Evolutionary conservation across 2,329 filamentous ascomycete genomes (phyloP).

Genomic region (Fusarium acutatum): DNA sequence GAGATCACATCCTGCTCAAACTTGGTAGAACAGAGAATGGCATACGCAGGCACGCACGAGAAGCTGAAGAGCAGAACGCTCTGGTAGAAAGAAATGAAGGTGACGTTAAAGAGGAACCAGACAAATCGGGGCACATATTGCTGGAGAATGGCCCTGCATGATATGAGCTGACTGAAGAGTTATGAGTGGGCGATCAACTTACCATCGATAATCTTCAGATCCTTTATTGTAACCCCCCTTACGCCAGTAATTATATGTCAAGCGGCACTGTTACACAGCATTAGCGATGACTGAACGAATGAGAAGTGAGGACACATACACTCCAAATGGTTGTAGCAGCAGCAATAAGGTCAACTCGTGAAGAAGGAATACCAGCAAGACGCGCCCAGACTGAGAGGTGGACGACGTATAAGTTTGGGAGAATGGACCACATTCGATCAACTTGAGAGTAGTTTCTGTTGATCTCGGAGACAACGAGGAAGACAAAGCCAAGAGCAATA

Average conservation of each 20-base stretch:
- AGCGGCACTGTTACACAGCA: conserved; percentile 64
- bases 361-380: conserved; percentile 73
- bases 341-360: conserved; percentile 76
- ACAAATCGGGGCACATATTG: conserved; percentile 67
- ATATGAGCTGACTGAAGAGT: conserved; percentile 9
- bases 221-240: conserved; percentile 90
- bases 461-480: conserved; percentile 80
- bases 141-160: conserved; percentile 73
- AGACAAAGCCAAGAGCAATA: conserved; percentile 73
- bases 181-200: conserved; percentile 9
- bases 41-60: conserved; percentile 79
- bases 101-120: conserved; percentile 86
- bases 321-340: conserved; percentile 81
- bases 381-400: conserved; percentile 89
- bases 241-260: conserved; percentile 97
- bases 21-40: conserved; percentile 77
- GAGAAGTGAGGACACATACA: conserved; percentile 58
- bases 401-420: conserved; percentile 86
- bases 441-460: conserved; percentile 98
- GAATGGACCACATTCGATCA: conserved; percentile 88
- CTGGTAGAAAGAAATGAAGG: conserved; percentile 89
- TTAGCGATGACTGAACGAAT: background rate
- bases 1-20: conserved; percentile 61
- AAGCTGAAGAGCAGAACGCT: conserved; percentile 82
- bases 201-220: conserved; percentile 94